These are phyloP conservation scores for Coemansia sp. DNA, from an alignment of 371 early-diverging fungal species.

Conservation along the genomic window DNA sequence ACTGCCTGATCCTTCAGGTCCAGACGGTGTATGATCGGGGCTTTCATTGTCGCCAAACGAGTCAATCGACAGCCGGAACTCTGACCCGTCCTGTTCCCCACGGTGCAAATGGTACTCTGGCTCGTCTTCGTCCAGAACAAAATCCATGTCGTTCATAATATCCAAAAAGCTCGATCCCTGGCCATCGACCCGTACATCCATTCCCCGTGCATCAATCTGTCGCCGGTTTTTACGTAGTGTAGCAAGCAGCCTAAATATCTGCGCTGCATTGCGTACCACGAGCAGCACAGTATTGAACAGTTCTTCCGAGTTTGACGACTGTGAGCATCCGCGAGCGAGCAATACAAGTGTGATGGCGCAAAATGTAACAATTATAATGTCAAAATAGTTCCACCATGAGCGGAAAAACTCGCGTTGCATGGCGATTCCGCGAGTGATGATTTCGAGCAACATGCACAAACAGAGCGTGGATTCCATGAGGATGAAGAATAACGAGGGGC, in stretches of 20 bases:
- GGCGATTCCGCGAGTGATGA: constrained; percentile 43
- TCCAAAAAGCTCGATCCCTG: constrained; percentile 29
- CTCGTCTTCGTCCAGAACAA: constrained; percentile 14
- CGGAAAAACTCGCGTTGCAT: constrained; percentile 38
- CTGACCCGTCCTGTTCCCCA: neutral
- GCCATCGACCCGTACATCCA: constrained; percentile 33
- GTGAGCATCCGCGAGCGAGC: constrained; percentile 45
- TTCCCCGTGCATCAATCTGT: constrained; percentile 35
- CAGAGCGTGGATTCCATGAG: constrained; percentile 46
- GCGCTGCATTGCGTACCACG: constrained; percentile 48
- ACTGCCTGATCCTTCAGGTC: neutral
- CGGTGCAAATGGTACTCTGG: constrained; percentile 25
- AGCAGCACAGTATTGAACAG: constrained; percentile 48
- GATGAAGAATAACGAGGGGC: constrained; percentile 50
- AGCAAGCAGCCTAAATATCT: constrained; percentile 44
- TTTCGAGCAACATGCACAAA: constrained; percentile 49
- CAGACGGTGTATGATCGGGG: neutral
- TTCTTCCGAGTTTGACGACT: constrained; percentile 43
- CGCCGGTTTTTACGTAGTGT: constrained; percentile 48
- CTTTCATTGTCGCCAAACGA: constrained; percentile 16
- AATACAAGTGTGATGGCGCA: constrained; percentile 45
- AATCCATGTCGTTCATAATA: constrained; percentile 42
- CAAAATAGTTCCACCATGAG: constrained; percentile 50
- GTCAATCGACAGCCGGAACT: constrained; percentile 39
- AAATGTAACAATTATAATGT: constrained; percentile 47